Conservation (phyloP, 2,329 filamentous ascomycete species). For the Teratosphaeria epicoccoides region DNA sequence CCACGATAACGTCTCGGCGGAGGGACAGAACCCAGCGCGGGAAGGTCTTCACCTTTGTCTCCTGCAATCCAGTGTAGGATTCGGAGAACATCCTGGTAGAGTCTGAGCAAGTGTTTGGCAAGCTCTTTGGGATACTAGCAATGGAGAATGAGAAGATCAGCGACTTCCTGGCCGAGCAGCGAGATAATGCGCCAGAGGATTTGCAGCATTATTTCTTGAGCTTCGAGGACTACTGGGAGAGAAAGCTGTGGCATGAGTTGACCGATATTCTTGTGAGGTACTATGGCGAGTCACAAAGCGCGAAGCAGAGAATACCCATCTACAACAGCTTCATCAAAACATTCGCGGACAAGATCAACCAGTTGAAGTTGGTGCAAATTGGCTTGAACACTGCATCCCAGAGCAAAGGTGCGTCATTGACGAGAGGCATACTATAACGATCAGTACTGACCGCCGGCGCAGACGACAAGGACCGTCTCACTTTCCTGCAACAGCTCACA, state of each 20-base stretch:
- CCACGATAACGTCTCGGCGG: background rate
- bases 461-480: conserved; percentile 80
- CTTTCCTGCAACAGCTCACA: conserved; percentile 72
- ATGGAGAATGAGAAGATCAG: conserved; percentile 85
- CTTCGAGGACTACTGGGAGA: conserved; percentile 96
- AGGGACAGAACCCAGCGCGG: background rate
- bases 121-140: background rate
- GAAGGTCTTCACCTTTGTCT: background rate
- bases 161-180: conserved; percentile 84
- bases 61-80: background rate
- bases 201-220: conserved; percentile 78
- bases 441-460: conserved; percentile 2
- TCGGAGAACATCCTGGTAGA: background rate
- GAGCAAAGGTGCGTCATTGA: conserved; percentile 53
- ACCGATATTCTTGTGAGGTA: conserved; percentile 80
- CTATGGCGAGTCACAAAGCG: conserved; percentile 74
- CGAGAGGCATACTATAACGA: background rate
- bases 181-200: conserved; percentile 76
- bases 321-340: conserved; percentile 92
- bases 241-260: conserved; percentile 98
- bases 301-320: conserved; percentile 72
- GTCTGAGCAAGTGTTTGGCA: background rate
- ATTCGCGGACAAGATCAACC: conserved; percentile 98
- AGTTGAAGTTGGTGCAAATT: conserved; percentile 88
- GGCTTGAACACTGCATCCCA: conserved; percentile 79